Evolutionary conservation across 2,329 filamentous ascomycete species (phyloP).

Genomic region (Calonectria fujianensis): DNA sequence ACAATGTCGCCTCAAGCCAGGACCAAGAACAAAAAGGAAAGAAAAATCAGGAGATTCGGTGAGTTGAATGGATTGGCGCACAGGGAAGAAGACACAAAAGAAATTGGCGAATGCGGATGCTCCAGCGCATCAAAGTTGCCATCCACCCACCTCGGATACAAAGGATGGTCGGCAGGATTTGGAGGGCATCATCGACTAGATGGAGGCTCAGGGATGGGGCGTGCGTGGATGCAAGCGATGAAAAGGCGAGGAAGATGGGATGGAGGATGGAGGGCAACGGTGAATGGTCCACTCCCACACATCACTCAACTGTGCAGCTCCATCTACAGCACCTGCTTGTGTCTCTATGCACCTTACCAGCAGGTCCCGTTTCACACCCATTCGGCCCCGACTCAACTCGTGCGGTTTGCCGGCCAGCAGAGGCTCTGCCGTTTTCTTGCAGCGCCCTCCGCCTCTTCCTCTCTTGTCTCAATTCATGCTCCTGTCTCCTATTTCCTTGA

Average conservation of each 20-base stretch:
- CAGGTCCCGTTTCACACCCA: slow-evolving; percentile 37
- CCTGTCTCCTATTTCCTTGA: background rate
- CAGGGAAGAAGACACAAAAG: background rate
- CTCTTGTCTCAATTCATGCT: background rate
- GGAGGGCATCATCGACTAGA: slow-evolving; percentile 21
- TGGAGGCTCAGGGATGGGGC: slow-evolving; percentile 4
- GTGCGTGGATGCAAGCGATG: slow-evolving; percentile 7
- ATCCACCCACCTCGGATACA: slow-evolving; percentile 4
- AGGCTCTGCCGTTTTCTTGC: background rate
- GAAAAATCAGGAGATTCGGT: background rate
- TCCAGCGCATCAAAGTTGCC: slow-evolving; percentile 17
- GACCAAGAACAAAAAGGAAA: slow-evolving; percentile 7
- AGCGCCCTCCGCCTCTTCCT: background rate
- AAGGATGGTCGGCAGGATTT: slow-evolving; percentile 27
- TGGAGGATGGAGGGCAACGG: slow-evolving; percentile 17
- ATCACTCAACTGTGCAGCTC: background rate
- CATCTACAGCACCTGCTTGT: slow-evolving; percentile 20
- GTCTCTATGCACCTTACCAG: slow-evolving; percentile 1
- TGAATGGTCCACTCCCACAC: slow-evolving; percentile 20
- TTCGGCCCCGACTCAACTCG: slow-evolving; percentile 25
- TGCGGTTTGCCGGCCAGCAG: slow-evolving; percentile 2
- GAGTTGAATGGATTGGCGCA: slow-evolving; percentile 21
- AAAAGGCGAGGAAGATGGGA: slow-evolving; percentile 16
- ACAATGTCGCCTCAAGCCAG: slow-evolving; percentile 4
- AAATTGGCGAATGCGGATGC: slow-evolving; percentile 18